These are phyloP conservation scores for Ascobolus immersus DNA, from an alignment of 495 filamentous ascomycete genomes.

Conservation along the genomic window DNA sequence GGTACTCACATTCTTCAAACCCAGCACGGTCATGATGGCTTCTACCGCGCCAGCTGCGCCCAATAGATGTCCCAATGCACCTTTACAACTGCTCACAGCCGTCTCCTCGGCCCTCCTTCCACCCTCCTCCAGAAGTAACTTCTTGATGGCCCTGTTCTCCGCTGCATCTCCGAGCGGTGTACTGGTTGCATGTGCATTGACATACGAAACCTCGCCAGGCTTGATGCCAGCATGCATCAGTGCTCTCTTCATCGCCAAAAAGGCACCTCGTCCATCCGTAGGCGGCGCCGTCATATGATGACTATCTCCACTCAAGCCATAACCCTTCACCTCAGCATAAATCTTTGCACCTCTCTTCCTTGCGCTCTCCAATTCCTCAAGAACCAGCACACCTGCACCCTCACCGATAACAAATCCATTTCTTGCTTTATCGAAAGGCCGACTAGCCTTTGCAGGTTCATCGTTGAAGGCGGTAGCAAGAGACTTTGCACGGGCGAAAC, in stretches of 20 bases:
- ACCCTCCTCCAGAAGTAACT: constrained; percentile 47
- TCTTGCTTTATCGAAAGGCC: constrained; percentile 67
- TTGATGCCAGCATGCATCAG: constrained; percentile 43
- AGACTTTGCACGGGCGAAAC: constrained; percentile 69
- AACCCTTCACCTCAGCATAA: constrained; percentile 73
- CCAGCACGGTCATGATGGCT: constrained; percentile 56
- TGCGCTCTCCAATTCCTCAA: constrained; percentile 82
- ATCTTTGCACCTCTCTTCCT: constrained; percentile 50
- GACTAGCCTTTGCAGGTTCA: constrained; percentile 41
- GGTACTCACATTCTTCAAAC: constrained; percentile 43
- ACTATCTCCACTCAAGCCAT: constrained; percentile 69
- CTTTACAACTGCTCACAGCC: constrained; percentile 80
- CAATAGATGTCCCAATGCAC: constrained; percentile 73
- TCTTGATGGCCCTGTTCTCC: constrained; percentile 61
- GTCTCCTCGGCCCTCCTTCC: constrained; percentile 34
- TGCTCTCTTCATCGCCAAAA: constrained; percentile 61
- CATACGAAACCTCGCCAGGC: constrained; percentile 56
- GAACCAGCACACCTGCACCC: constrained; percentile 61
- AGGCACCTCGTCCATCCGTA: constrained; percentile 54
- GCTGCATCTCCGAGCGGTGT: constrained; percentile 67
- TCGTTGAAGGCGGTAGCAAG: constrained; percentile 60
- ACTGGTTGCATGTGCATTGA: constrained; percentile 87
- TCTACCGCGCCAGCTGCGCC: constrained; percentile 79
- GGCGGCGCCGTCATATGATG: constrained; percentile 78
- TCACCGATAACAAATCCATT: constrained; percentile 81